Conservation (phyloP, 495 filamentous ascomycete species). For the Cenococcum geophilum region DNA sequence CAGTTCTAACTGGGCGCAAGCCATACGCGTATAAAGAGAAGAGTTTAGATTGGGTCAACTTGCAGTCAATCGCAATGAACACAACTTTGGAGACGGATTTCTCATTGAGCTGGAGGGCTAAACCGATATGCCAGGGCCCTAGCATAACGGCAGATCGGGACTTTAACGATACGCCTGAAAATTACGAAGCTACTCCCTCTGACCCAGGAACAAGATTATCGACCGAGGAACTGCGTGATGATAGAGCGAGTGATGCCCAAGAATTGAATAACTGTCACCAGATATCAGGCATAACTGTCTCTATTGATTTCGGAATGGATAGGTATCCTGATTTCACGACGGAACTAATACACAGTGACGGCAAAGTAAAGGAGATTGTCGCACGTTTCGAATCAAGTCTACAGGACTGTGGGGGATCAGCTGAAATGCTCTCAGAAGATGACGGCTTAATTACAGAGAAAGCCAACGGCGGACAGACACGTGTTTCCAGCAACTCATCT, state of each 20-base stretch:
- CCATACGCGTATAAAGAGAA: not conserved
- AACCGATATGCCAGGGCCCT: not conserved
- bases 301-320: conserved; percentile 16
- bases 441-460: not conserved
- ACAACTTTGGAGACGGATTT: not conserved
- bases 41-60: not conserved
- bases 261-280: not conserved
- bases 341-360: conserved; percentile 23
- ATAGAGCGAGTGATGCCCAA: not conserved
- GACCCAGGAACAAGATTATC: not conserved
- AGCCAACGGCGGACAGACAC: not conserved
- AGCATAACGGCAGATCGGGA: not conserved
- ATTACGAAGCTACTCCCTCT: not conserved
- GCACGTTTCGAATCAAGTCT: conserved; percentile 23
- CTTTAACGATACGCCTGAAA: not conserved
- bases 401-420: not conserved
- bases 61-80: not conserved
- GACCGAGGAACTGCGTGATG: not conserved
- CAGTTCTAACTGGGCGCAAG: not conserved
- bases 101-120: not conserved
- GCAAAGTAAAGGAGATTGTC: conserved; percentile 30
- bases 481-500: not conserved
- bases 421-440: not conserved
- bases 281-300: conserved; percentile 8
- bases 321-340: conserved; percentile 13